These are phyloP conservation scores for Aspergillus bridgeri DNA, from an alignment of 495 filamentous ascomycete species.

Conservation along the genomic window DNA sequence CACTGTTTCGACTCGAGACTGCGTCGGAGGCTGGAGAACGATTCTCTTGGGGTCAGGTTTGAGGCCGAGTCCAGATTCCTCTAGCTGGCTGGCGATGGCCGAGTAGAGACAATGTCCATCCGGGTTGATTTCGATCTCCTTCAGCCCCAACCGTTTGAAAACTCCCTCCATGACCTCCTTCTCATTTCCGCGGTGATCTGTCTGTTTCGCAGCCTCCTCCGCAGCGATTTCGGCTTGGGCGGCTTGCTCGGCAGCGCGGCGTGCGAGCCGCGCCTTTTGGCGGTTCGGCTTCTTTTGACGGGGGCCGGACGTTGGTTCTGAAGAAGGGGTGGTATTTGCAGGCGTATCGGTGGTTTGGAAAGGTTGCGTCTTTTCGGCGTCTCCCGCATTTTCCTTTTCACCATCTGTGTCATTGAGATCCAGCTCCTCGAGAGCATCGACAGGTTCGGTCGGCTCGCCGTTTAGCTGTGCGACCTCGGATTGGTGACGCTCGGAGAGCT, in stretches of 20 bases:
- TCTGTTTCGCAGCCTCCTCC: slow-evolving; percentile 68
- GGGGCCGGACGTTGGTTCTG: slow-evolving; percentile 12
- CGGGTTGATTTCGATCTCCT: slow-evolving; percentile 75
- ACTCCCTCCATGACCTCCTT: slow-evolving; percentile 60
- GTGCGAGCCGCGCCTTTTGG: slow-evolving; percentile 85
- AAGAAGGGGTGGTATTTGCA: slow-evolving; percentile 8
- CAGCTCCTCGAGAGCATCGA: slow-evolving; percentile 29
- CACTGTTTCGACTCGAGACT: slow-evolving; percentile 43
- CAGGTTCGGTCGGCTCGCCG: slow-evolving; percentile 31
- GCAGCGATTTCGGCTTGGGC: slow-evolving; percentile 63
- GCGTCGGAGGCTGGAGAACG: slow-evolving; percentile 32
- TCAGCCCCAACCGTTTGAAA: slow-evolving; percentile 59
- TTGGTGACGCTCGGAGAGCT: slow-evolving; percentile 64
- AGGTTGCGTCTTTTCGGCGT: neutral
- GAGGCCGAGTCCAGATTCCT: slow-evolving; percentile 40
- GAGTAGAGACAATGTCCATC: slow-evolving; percentile 97
- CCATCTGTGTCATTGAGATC: slow-evolving; percentile 25
- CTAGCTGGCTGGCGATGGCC: slow-evolving; percentile 81
- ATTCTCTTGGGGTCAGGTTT: slow-evolving; percentile 44
- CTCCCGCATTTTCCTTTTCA: slow-evolving; percentile 14
- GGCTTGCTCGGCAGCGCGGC: slow-evolving; percentile 79
- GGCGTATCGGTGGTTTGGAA: slow-evolving; percentile 9
- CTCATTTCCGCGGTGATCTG: slow-evolving; percentile 72
- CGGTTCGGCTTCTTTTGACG: slow-evolving; percentile 75
- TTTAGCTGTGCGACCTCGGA: slow-evolving; percentile 60